Evolutionary conservation across 495 filamentous ascomycete species (phyloP), one percentile per base, ranked within the genome.

Genomic region (Neurospora sp.): DNA sequence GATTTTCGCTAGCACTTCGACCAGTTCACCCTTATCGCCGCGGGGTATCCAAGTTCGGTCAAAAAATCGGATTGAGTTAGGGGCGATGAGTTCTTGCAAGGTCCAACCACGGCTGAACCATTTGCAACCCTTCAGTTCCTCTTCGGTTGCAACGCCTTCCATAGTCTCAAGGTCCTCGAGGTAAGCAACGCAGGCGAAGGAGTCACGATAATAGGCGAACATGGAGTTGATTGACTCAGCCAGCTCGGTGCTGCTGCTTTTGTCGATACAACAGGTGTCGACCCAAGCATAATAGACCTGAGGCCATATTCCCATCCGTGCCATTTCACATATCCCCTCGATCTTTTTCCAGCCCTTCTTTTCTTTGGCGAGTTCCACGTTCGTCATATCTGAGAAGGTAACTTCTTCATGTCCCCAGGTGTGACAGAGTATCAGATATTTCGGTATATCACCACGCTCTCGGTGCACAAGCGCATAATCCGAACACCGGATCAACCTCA

Each of bases 151-250:
- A 31, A 31, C 27, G 27, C 2, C 27, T 31, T 31, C 27, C 27
- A 31, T 31, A 31, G 27, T 31, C 27, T 31, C 27, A 31, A 31
- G 48, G 6, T 59, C 48, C 20, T 59, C 48, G 5, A 59, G 48
- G 11, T 2, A 59, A 12, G 68, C 38, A 69, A 38, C 10, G 4
- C 68, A 69, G 7, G 81, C 53, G 0, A 0, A 11, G 6, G 78
- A 72, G 16, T 69, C 38, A 9, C 48, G 20, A 66, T 74, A 74
- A 59, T 71, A 74, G 3, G 20, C 40, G 40, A 53, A 77, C 83
- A 84, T 81, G 38, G 81, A 78, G 41, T 82, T 82, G 73, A 83
- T 81, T 40, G 81, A 73, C 61, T 81, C 78, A 14, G 79, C 77
- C 1, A 84, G 79, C 75, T 84, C 83, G 14, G 81, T 77, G 69